Evolutionary conservation across 164 flowering plant species (phyloP), one percentile per base, ranked within the genome.

Genomic region (Umbellularia californica): DNA sequence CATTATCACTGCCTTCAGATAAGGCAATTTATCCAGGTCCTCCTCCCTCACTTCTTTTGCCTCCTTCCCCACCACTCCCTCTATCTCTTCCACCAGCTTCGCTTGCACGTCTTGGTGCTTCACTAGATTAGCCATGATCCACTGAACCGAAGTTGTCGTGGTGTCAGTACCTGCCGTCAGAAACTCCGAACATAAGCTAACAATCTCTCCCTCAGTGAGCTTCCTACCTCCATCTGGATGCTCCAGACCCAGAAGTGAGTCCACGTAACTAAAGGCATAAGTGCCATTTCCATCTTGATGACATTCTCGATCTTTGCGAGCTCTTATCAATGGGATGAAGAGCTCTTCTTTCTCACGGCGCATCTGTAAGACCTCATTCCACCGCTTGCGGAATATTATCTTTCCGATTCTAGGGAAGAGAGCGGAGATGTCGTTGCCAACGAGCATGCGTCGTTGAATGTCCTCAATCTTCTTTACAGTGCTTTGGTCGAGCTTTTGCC

Each of bases 81-180:
- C 50, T 2, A 71, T 71, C 25, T 76, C 74, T 24, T 65, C 55
- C 9, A 22, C 25, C 3, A 76, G 62, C n/a, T 62, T 70, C 1
- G 50, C 55, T 28, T 76, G 78, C 13, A 70, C 14, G 1, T 76
- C 30, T 1, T 25, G 78, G 47, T 79, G 50, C 66, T 79, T 78
- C 64, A 84, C 81, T 19, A 82, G 19, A 25, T 81, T 79, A 9
- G 80, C 86, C 82, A 81, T 74, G 47, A 76, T 76, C 84, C 86
- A 85, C 62, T 80, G 79, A 73, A 83, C 30, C 2, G 81, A 64
- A 0, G 85, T 80, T 7, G 82, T 23, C 0, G 85, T 81, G 1
- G 88, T 78, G 74, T 83, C 84, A 0, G 78, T 83, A 5, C 88
- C 88, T 0, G 69, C 86, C 6, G 51, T 74, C 10, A 85, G 58